phyloP scores from a whole-genome alignment of 225 moss, liverwort and hornwort genomes.

The Neckera pumila region DNA sequence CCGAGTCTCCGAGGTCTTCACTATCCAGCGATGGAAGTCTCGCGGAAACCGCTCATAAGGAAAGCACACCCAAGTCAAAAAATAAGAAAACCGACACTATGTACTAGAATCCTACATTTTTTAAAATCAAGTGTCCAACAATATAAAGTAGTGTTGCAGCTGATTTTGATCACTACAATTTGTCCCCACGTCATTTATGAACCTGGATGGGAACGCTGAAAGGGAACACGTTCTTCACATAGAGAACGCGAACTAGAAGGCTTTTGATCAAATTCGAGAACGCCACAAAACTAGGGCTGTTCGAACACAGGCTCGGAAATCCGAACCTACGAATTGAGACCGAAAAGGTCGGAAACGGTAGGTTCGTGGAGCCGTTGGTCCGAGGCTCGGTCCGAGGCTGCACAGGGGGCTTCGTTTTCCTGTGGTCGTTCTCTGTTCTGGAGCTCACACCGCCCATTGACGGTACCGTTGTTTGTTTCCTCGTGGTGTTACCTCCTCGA shows the following conservation, averaged over 20 bases:
- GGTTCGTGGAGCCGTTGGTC: slow-evolving; percentile 30
- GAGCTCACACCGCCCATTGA: not conserved
- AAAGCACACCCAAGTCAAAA: not conserved
- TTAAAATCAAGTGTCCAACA: not conserved
- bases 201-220: not conserved
- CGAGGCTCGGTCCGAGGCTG: not conserved
- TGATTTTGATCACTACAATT: not conserved
- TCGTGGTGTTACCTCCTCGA: not conserved
- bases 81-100: not conserved
- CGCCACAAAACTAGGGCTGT: not conserved
- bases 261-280: not conserved
- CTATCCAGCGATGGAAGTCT: not conserved
- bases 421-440: not conserved
- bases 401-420: not conserved
- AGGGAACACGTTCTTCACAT: not conserved
- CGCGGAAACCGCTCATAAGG: no score
- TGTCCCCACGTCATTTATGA: not conserved
- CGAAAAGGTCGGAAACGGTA: not conserved
- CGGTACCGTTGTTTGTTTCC: not conserved
- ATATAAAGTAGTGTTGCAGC: not conserved
- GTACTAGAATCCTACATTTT: not conserved
- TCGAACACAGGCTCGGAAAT: not conserved
- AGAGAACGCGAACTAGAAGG: not conserved
- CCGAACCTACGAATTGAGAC: not conserved
- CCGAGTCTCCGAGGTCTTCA: not conserved